Percentiles rank a stretch among this genome's conserved stretches.
These are phyloP conservation scores for Yamadazyma dushanensis DNA, from an alignment of 1,139 yeast genomes.

Conservation along the genomic window DNA sequence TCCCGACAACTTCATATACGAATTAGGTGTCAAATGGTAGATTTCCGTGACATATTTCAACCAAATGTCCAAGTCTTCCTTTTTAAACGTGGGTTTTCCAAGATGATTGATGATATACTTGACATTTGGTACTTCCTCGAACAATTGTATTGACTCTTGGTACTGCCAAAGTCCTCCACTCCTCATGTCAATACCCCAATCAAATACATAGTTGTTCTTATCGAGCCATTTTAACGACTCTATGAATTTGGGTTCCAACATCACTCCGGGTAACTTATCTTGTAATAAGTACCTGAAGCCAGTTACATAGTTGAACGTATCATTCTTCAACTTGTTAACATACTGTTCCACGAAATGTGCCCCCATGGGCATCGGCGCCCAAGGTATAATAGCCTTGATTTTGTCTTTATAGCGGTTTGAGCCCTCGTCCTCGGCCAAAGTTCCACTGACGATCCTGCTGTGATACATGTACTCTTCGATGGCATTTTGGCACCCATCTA, in stretches of 20 bases:
- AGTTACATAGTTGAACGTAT: constrained; percentile 16
- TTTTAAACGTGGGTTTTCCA: constrained; percentile 33
- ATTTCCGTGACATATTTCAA: constrained; percentile 19
- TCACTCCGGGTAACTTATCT: constrained; percentile 35
- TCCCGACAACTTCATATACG: constrained; percentile 42
- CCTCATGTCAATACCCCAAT: constrained; percentile 41
- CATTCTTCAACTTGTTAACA: constrained; percentile 11
- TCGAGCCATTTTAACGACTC: constrained; percentile 32
- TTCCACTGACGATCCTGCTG: constrained; percentile 12
- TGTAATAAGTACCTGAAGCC: constrained; percentile 44
- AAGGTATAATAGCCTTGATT: constrained; percentile 18
- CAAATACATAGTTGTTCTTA: constrained; percentile 27
- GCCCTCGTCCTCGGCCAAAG: constrained; percentile 13
- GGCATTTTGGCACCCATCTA: constrained; percentile 15
- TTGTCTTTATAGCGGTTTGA: constrained; percentile 11
- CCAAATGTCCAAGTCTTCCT: constrained; percentile 21
- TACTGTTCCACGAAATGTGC: constrained; percentile 10
- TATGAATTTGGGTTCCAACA: constrained; percentile 24
- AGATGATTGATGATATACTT: constrained; percentile 38
- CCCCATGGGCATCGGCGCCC: constrained; percentile 21
- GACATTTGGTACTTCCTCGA: constrained; percentile 21
- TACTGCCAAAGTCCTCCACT: constrained; percentile 39
- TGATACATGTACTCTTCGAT: constrained; percentile 17
- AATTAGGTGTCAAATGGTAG: constrained; percentile 19
- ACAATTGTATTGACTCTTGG: constrained; percentile 26